Evolutionary conservation across 306 rosid genomes (phyloP).

Genomic region (Begonia fuchsioides): DNA sequence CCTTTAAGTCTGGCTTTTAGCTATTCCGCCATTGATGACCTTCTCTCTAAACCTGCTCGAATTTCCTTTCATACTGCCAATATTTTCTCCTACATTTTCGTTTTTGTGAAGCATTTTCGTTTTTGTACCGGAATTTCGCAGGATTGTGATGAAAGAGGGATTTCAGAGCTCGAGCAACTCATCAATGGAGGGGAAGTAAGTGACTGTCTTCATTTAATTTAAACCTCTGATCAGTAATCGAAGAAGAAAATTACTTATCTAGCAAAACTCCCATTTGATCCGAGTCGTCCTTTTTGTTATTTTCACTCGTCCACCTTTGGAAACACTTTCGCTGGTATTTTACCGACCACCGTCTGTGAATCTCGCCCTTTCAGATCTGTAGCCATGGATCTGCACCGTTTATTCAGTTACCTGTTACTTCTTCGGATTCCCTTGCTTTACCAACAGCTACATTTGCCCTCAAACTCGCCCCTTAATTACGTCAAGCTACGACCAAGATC

Average conservation of each 20-base stretch:
- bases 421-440: constrained; percentile 26
- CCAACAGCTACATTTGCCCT: constrained; percentile 23
- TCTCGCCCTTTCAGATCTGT: constrained; percentile 41
- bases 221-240: not conserved
- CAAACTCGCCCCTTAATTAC: not conserved
- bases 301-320: constrained; percentile 10
- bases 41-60: too few species aligned
- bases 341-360: constrained; percentile 8
- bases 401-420: constrained; percentile 36
- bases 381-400: constrained; percentile 54
- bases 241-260: constrained; percentile 1
- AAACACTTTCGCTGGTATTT: too few species aligned
- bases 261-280: constrained; percentile 21
- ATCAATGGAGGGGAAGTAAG: constrained; percentile 70
- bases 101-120: not conserved
- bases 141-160: constrained; percentile 30
- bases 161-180: constrained; percentile 63
- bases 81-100: not conserved
- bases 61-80: too few species aligned
- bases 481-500: too few species aligned
- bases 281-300: constrained; percentile 13
- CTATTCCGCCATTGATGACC: not conserved
- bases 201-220: not conserved
- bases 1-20: too few species aligned
- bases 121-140: constrained; percentile 3